Percentiles rank a stretch among this genome's conserved stretches.
Conservation (phyloP, 441 rosid species). For the Erysimum cheiri region DNA sequence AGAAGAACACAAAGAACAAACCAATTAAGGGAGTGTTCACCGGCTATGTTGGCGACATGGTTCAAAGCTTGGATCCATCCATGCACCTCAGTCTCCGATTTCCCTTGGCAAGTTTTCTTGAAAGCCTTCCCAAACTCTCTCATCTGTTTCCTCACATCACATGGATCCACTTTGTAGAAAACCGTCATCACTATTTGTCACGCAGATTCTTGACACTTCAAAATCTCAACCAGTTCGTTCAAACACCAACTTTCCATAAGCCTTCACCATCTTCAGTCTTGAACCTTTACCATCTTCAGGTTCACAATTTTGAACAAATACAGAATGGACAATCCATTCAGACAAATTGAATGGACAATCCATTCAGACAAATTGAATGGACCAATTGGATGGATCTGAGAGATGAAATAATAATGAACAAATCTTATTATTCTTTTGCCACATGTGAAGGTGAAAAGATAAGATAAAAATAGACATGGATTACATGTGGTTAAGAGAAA, state of each 20-base stretch:
- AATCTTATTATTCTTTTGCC: too few relatives aligned
- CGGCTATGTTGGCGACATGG: background rate
- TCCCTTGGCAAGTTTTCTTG: slow-evolving; percentile 1
- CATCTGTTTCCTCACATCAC: background rate
- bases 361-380: too few relatives aligned
- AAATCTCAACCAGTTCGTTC: background rate
- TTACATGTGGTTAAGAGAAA: too few relatives aligned
- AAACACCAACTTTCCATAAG: slow-evolving; percentile 2
- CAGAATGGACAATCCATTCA: too few relatives aligned
- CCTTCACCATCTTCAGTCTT: too few relatives aligned
- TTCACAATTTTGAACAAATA: too few relatives aligned
- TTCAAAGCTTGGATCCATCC: slow-evolving; percentile 1
- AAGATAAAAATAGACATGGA: too few relatives aligned
- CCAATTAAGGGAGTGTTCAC: background rate
- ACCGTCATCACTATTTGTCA: slow-evolving; percentile 2
- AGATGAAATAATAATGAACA: too few relatives aligned
- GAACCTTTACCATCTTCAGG: too few relatives aligned
- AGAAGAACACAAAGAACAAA: background rate
- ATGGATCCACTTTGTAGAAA: slow-evolving; percentile 6
- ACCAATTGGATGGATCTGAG: too few relatives aligned
- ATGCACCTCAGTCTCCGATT: background rate
- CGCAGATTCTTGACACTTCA: background rate
- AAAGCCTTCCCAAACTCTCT: background rate
- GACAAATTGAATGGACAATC: too few relatives aligned
- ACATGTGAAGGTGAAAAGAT: too few relatives aligned